Base-by-base conservation (phyloP, 768 basidiomycete genomes). In the Gloeostereum incarnatum region DNA sequence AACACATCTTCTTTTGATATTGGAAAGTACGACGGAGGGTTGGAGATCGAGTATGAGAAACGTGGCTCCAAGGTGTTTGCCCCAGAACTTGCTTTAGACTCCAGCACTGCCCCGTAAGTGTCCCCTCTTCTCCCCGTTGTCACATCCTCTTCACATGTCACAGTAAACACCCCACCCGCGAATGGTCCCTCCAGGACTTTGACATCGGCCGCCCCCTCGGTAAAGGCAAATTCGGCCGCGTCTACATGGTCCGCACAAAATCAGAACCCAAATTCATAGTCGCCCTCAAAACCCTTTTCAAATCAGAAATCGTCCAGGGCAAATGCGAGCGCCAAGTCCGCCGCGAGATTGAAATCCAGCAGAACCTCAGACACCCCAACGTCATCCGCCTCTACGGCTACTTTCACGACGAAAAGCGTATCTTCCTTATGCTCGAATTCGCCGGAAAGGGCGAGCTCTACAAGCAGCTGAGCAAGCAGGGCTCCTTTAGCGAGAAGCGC, bases 141-240 rank as follows among this genome's bases (percentile, higher is more conserved):
- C 7, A 8, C 3, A 36, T 11, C n/a, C 18, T 14, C 25, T 19
- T 19, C 25, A 27, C 46, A 19, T 29, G 31, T 22, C 20, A 35
- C 34, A 85, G 84, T 40, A 68, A 65, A 44, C 71, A 64, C 25
- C 88, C 86, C 14, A 90, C 88, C 0, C 75, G 79, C 14, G 87
- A 90, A 51, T 91, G 92, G 83, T 78, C 74, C 21, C 66, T 98
- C 3, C 74, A 76, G 42, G 72, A 80, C 38, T 96, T 99, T 49
- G 90, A 96, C 45, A 94, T 98, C 52, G 94, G 96, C 13, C 78
- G 91, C 8, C 91, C 92, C 3, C 71, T 99, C 1, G 96, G 96
- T n/a, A 97, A 98, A 57, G 96, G 96, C 32, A 98, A 98, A 65
- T 99, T 98, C 49, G 96, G 96, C 1, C 85, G 91, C 2, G 96